Evolutionary conservation across 1,284 basidiomycete genomes (phyloP), one percentile per base, ranked within the genome.

Genomic region (Coniferiporia sulphurascens): DNA sequence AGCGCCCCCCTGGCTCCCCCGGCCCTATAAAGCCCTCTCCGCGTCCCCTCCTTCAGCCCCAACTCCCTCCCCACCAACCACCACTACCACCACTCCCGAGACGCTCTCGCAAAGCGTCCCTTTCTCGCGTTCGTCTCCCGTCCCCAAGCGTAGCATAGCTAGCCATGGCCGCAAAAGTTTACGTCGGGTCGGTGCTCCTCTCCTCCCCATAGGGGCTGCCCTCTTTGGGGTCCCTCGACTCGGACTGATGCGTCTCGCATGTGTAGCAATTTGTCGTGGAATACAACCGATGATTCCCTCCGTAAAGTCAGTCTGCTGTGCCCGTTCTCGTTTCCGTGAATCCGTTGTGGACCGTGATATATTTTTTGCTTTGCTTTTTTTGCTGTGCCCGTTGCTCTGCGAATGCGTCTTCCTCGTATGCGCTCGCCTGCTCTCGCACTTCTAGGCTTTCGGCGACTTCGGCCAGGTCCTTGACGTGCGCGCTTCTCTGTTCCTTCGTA

Each of bases 261-360:
- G 67, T 80, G 74, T 84, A 91, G 88, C 79, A 91, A 91, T 84
- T 80, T 91, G 81, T 90, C 88, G 81, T 91, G 93, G 93, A 93
- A 91, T 84, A 94, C 93, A 74, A 94, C 85, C 72, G 93, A 95
- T 84, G 92, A 94, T 59, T 84, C 84, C 64, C 82, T 95, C 69
- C 84, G 85, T 75, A 76, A 84, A 80, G 92, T 93, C 81, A 86
- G 88, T 90, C 67, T 80, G 76, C 48, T 63, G 57, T 61, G 58
- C 66, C 65, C 67, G 71, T 74, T 72, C 71, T 72, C 67, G 65
- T 62, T 70, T 65, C 64, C 64, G 62, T 65, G 56, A 43, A 59
- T 48, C 51, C 43, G 58, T 65, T 64, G 68, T 70, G 72, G 69
- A 69, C 71, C 60, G 52, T 61, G 65, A 66, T 66, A 61, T 70